Base-by-base conservation (phyloP, 148 eudicot species). In the Pouteria glomerata region DNA sequence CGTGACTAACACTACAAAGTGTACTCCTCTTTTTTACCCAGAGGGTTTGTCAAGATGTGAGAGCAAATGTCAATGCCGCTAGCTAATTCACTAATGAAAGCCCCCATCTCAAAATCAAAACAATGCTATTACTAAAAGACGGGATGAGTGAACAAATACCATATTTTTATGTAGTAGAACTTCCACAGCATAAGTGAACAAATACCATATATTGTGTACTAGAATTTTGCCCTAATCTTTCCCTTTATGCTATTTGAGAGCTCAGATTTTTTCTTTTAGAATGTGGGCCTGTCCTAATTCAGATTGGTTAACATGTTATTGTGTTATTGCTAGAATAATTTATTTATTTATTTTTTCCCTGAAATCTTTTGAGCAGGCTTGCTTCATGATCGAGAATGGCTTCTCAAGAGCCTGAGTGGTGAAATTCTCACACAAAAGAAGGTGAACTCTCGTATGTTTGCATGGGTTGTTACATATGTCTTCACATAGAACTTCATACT, bases 341-440 rank as follows among this genome's bases (percentile, higher is more conserved):
- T 39, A 39, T 39, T 39, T 39, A 39, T 8, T 35, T 61, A 45
- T 13, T 60, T 27, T 29, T 68, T 47, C 30, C 15, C 4, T 51
- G 8, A 42, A 33, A 69, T 74, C 52, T 67, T 61, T 67, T 72
- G 73, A 74, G 73, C 83, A 95, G 98, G 98, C 62, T 85, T 91
- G 73, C 57, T 82, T 45, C 88, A 95, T 80, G 98, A 95, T 83
- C 87, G 98, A 55, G 96, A 91, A 75, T 95, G 97, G 97, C 84
- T 95, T 82, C 90, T 95, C 81, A 85, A 81, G 83, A 85, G 86
- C 85, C 79, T 79, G 44, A 85, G 70, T 73, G 98, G 97, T 55
- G 97, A 95, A 83, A 85, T 89, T 77, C 92, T 95, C 73, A 91
- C 97, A 41, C 98, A 95, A 58, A 91, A 95, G 77, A 95, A 86